Conservation (phyloP, 805 yeast species). For the Sungouiozyma intestinalis region DNA sequence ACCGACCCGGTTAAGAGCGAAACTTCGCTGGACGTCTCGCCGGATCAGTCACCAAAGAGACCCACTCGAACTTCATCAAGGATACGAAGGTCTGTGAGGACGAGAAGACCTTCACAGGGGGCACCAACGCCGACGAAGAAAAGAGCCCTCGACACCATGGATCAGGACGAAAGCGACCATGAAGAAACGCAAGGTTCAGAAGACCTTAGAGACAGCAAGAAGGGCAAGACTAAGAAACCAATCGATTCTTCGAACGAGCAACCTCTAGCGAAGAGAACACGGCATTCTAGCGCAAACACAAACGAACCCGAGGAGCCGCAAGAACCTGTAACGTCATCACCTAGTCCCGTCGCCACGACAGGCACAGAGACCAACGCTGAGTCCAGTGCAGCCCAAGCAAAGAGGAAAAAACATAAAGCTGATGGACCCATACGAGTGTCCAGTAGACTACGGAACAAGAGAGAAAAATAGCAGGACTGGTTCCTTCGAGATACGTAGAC, state of each 20-base stretch:
- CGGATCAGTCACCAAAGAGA: not conserved
- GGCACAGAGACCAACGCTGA: no score
- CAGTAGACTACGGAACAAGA: slow-evolving; percentile 22
- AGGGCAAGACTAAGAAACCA: slow-evolving; percentile 4
- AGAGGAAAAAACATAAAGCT: not conserved
- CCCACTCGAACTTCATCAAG: not conserved
- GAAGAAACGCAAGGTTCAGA: not conserved
- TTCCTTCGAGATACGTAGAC: not conserved
- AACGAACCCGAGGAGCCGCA: slow-evolving; percentile 1
- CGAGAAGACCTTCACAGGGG: not conserved
- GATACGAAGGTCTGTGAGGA: not conserved
- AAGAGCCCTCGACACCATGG: not conserved
- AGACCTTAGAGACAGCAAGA: slow-evolving; percentile 2
- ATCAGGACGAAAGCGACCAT: not conserved
- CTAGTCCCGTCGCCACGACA: no score
- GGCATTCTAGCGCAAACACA: slow-evolving; percentile 12
- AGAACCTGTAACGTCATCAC: slow-evolving; percentile 1
- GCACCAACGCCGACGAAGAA: not conserved
- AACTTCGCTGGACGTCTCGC: not conserved
- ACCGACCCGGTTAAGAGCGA: slow-evolving; percentile 2
- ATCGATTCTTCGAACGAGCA: slow-evolving; percentile 6
- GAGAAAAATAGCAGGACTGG: slow-evolving; percentile 6
- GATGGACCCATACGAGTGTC: slow-evolving; percentile 18
- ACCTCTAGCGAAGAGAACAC: slow-evolving; percentile 20
- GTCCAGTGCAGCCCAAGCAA: no score